These are phyloP conservation scores for Arthrocladium fulminans DNA, from an alignment of 2,329 filamentous ascomycete genomes.

Conservation along the genomic window DNA sequence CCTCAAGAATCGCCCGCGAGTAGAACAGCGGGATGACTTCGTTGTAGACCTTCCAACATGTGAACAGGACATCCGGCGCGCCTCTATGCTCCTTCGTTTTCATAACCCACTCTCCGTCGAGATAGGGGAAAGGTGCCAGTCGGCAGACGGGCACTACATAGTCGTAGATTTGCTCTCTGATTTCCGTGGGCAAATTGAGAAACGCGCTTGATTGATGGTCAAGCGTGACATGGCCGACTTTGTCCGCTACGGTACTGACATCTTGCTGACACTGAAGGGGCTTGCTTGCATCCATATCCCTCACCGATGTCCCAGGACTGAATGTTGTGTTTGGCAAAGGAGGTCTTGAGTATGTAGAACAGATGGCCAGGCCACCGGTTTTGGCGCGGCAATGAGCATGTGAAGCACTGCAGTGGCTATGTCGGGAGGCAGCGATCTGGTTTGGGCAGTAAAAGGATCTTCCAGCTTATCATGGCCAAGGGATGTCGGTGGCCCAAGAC, in stretches of 20 bases:
- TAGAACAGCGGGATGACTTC: conserved; percentile 14
- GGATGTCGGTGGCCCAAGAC: too few relatives aligned
- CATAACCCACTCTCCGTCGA: conserved; percentile 9
- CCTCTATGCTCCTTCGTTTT: conserved; percentile 7
- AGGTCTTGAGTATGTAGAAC: too few relatives aligned
- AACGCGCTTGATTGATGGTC: neutral
- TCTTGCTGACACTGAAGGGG: too few relatives aligned
- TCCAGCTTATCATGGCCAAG: too few relatives aligned
- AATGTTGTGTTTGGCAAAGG: too few relatives aligned
- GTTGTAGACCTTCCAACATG: conserved; percentile 11
- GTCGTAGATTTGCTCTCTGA: conserved; percentile 12
- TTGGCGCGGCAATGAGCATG: too few relatives aligned
- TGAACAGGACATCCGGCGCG: conserved; percentile 11
- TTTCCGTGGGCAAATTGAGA: conserved; percentile 11
- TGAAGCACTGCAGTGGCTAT: too few relatives aligned
- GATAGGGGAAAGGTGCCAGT: conserved; percentile 11
- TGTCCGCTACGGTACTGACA: neutral
- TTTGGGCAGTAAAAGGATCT: too few relatives aligned
- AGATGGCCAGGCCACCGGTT: too few relatives aligned
- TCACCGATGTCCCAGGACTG: too few relatives aligned
- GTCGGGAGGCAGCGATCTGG: too few relatives aligned
- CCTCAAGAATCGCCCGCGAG: conserved; percentile 12
- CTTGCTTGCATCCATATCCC: too few relatives aligned
- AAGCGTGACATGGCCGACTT: neutral
- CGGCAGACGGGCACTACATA: conserved; percentile 9